A percentile compares a stretch with the other conserved stretches of the same genome.
These are phyloP conservation scores for Fusarium oxysporum DNA, from an alignment of 2,329 filamentous ascomycete species.

Conservation along the genomic window DNA sequence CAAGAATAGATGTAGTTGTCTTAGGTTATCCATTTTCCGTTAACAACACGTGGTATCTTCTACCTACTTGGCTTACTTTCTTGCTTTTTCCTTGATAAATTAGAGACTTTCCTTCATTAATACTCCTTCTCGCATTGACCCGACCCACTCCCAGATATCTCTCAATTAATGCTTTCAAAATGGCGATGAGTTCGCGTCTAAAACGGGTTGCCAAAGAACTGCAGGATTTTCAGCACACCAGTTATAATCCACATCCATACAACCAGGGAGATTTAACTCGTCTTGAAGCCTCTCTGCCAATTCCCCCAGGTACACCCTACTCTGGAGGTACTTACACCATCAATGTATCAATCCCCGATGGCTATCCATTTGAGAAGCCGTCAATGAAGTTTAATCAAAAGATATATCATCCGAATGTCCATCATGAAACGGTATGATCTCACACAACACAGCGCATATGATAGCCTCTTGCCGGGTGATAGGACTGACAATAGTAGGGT, in stretches of 20 bases:
- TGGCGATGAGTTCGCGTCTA: background rate
- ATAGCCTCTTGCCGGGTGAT: rapidly evolving
- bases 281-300: background rate
- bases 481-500: background rate
- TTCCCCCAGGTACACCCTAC: background rate
- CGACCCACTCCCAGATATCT: background rate
- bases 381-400: background rate
- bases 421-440: background rate
- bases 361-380: background rate
- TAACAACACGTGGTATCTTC: background rate
- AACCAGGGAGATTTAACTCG: rapidly evolving
- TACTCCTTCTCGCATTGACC: background rate
- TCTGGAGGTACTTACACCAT: background rate
- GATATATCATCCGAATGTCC: background rate
- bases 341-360: rapidly evolving
- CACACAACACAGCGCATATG: rapidly evolving
- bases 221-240: rapidly evolving
- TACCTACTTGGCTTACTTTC: no score
- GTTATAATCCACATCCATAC: background rate
- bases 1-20: rapidly evolving
- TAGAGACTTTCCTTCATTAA: no score
- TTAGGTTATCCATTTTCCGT: no score
- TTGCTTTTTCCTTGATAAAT: no score
- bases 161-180: background rate
- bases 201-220: background rate